Conservation (phyloP, 1,139 yeast species). For the Pneumocystis sp. region DNA sequence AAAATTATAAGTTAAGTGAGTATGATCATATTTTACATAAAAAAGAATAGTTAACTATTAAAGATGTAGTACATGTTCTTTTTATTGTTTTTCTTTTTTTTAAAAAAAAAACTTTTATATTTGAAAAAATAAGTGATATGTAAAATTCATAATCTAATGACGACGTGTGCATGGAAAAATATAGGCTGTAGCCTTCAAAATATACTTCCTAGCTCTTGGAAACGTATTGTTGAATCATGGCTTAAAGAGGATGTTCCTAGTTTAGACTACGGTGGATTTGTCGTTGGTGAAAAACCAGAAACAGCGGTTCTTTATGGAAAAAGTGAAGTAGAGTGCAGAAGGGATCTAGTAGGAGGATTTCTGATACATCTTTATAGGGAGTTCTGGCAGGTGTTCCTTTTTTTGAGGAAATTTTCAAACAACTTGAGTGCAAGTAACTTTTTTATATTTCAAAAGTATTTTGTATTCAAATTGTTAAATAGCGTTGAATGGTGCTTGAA, state of each 20-base stretch:
- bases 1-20: neutral
- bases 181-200: slow-evolving; percentile 1
- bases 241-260: slow-evolving; percentile 81
- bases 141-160: neutral
- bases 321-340: slow-evolving; percentile 27
- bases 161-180: neutral
- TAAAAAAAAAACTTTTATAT: neutral
- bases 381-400: slow-evolving; percentile 81
- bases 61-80: neutral
- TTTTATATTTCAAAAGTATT: neutral
- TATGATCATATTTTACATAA: too few species aligned
- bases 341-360: neutral
- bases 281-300: slow-evolving; percentile 64
- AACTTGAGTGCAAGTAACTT: slow-evolving; percentile 20
- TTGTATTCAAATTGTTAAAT: neutral
- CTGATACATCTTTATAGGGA: slow-evolving; percentile 28
- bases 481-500: slow-evolving; percentile 52
- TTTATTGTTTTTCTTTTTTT: neutral
- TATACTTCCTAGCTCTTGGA: slow-evolving; percentile 37
- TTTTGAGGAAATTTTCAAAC: slow-evolving; percentile 70
- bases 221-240: slow-evolving; percentile 57
- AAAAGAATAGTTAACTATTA: too few species aligned
- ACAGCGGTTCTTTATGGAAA: slow-evolving; percentile 72
- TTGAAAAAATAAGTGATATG: neutral
- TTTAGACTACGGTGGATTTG: slow-evolving; percentile 86